Conservation (phyloP, 768 basidiomycete genomes). For the Suillus spraguei region DNA sequence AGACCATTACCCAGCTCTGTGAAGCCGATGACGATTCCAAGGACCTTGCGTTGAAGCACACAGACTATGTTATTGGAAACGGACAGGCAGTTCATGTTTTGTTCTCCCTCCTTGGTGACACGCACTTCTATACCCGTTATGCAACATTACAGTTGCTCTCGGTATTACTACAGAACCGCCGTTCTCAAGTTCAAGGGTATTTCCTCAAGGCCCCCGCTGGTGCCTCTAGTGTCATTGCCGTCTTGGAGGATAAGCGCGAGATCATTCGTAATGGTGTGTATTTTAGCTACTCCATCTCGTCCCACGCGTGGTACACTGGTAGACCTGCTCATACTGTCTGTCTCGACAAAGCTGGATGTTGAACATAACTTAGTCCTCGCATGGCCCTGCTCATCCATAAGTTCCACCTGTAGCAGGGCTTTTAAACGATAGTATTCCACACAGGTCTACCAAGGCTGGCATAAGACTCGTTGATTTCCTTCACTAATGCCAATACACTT, state of each 20-base stretch:
- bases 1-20: constrained; percentile 85
- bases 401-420: neutral
- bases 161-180: constrained; percentile 78
- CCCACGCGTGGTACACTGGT: constrained; percentile 8
- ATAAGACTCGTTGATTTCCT: constrained; percentile 4
- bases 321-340: constrained; percentile 12
- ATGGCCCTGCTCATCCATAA: neutral
- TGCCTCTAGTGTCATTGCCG: constrained; percentile 67
- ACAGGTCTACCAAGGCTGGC: constrained; percentile 7
- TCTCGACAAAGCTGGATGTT: constrained; percentile 1
- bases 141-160: constrained; percentile 82
- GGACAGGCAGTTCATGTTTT: constrained; percentile 76
- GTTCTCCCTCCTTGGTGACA: constrained; percentile 73
- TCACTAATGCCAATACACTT: constrained; percentile 8
- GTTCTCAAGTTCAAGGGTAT: constrained; percentile 83
- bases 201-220: constrained; percentile 87
- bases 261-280: constrained; percentile 84
- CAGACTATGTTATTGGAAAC: constrained; percentile 73
- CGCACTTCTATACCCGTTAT: constrained; percentile 85
- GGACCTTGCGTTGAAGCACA: constrained; percentile 85
- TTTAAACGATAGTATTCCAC: neutral
- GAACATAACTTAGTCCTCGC: neutral
- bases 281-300: neutral
- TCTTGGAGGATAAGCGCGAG: constrained; percentile 84
- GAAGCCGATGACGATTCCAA: constrained; percentile 64